These are phyloP conservation scores for Triticum urartu DNA, from an alignment of 176 grass and related monocot genomes.

Conservation along the genomic window DNA sequence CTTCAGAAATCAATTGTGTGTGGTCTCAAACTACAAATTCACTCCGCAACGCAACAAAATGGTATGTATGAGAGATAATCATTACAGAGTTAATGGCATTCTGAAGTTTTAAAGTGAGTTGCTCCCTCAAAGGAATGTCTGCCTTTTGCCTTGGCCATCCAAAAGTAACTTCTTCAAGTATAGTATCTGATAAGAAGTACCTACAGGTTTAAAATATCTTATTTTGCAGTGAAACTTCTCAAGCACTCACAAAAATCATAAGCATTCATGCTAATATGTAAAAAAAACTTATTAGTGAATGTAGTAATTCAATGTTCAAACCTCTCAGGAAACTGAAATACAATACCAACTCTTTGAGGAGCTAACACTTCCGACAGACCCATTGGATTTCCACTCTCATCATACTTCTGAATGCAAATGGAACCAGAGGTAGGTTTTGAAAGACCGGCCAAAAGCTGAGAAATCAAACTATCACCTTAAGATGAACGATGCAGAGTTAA, in stretches of 20 bases:
- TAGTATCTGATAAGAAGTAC: conserved; percentile 87
- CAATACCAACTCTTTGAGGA: conserved; percentile 75
- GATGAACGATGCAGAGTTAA: background rate
- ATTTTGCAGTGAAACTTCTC: background rate
- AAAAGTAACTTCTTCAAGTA: conserved; percentile 90
- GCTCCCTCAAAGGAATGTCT: conserved; percentile 47
- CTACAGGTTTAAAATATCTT: conserved; percentile 16
- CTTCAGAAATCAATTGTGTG: background rate
- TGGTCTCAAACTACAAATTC: background rate
- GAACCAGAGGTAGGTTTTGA: conserved; percentile 64
- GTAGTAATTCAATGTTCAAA: conserved; percentile 38
- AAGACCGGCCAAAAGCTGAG: conserved; percentile 77
- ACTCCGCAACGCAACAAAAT: background rate
- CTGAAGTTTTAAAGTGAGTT: conserved; percentile 65
- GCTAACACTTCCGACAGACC: conserved; percentile 47
- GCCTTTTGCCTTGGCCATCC: conserved; percentile 86
- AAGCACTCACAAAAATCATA: background rate
- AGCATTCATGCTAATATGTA: background rate
- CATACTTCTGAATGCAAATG: conserved; percentile 63
- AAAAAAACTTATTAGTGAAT: conserved; percentile 7
- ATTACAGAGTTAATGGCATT: conserved; percentile 74
- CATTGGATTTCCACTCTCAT: conserved; percentile 45
- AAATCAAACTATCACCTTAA: conserved; percentile 25
- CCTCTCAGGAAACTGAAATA: conserved; percentile 98
- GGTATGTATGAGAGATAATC: background rate